Percentiles rank a stretch among this genome's conserved stretches.
Evolutionary conservation across 1,284 basidiomycete species (phyloP).

Genomic region (Gastroboletus turbinatus): DNA sequence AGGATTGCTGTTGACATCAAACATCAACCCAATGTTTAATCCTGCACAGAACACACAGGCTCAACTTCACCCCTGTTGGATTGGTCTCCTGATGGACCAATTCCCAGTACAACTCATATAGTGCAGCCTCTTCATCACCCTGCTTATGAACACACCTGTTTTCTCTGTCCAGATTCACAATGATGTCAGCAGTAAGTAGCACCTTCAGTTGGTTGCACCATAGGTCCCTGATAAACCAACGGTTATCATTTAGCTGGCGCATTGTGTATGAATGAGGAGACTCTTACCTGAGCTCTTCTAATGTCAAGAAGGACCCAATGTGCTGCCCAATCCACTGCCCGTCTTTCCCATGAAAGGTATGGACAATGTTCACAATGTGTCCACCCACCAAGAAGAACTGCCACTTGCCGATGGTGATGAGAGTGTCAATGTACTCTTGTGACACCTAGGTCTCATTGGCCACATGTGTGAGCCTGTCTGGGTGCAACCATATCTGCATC

Average conservation of each 20-base stretch:
- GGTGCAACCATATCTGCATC: too few species aligned
- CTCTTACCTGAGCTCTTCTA: neutral
- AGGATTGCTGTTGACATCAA: neutral
- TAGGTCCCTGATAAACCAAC: too few species aligned
- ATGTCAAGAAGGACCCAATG: too few species aligned
- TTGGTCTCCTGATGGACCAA: neutral
- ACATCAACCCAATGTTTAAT: neutral
- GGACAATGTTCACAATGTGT: neutral
- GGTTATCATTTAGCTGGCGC: too few species aligned
- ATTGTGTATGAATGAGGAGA: too few species aligned
- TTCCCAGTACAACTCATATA: neutral
- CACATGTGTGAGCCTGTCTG: too few species aligned
- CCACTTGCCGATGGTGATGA: neutral
- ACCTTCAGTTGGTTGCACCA: too few species aligned
- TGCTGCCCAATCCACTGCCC: too few species aligned
- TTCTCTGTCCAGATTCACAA: neutral
- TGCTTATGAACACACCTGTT: too few species aligned
- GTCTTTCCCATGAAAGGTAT: neutral
- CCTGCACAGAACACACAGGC: neutral
- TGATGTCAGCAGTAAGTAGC: accelerated
- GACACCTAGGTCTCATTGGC: neutral
- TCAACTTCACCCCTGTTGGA: neutral
- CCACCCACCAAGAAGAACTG: neutral
- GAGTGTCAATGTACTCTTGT: neutral
- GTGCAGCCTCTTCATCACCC: too few species aligned